These are phyloP conservation scores for Nicotiana rustica DNA, from an alignment of 305 asterid species.

Conservation along the genomic window DNA sequence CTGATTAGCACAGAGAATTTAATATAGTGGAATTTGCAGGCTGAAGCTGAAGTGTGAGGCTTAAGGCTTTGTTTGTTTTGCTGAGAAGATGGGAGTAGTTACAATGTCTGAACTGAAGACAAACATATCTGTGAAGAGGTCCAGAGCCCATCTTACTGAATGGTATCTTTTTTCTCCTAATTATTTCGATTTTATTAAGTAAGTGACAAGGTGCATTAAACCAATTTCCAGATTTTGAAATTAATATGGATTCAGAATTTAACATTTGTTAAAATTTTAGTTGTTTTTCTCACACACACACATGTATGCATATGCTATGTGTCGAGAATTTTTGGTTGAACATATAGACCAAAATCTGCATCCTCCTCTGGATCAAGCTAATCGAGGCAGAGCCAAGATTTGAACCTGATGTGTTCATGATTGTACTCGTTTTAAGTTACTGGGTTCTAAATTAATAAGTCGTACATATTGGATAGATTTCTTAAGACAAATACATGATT, in stretches of 20 bases:
- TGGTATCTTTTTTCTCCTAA: slow-evolving; percentile 52
- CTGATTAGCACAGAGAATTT: no score
- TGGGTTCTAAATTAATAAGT: no score
- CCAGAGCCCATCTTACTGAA: slow-evolving; percentile 73
- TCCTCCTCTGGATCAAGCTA: background rate
- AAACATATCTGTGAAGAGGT: slow-evolving; percentile 72
- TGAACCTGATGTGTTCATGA: no score
- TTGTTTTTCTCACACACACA: no score
- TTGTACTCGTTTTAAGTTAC: no score
- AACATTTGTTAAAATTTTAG: no score
- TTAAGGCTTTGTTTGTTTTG: background rate
- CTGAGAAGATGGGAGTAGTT: slow-evolving; percentile 65
- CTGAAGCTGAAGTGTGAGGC: background rate
- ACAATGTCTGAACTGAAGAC: slow-evolving; percentile 81
- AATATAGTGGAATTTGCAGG: background rate
- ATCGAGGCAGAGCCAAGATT: no score
- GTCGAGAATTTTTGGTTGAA: background rate
- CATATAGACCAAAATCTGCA: background rate
- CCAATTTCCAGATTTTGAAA: background rate
- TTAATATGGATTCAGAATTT: no score
- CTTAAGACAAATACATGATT: no score
- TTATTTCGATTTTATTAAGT: background rate
- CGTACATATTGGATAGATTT: no score
- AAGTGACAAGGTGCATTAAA: background rate
- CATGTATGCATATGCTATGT: no score